Conservation (phyloP, 371 early-diverging fungal genomes). For the Mortierella sp. region DNA sequence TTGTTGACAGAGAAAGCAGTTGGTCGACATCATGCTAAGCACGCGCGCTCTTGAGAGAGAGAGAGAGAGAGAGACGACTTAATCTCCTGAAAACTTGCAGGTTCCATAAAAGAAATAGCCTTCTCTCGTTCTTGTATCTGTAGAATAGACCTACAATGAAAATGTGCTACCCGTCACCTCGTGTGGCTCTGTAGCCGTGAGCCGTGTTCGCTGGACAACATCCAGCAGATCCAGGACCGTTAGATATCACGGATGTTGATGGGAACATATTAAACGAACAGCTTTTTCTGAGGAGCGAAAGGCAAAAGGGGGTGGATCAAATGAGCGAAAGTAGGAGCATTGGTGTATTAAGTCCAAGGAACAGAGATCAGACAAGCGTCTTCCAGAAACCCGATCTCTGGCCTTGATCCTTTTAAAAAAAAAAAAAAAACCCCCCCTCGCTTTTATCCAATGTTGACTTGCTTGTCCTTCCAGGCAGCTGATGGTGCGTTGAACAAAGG, state of each 20-base stretch:
- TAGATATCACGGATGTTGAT: background rate
- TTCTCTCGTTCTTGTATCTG: too few species aligned
- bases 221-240: conserved; percentile 87
- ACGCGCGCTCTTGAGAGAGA: too few species aligned
- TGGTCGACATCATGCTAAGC: conserved; percentile 86
- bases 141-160: conserved; percentile 64
- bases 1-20: conserved; percentile 74
- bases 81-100: too few species aligned
- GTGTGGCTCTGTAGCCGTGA: conserved; percentile 87
- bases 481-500: conserved; percentile 75
- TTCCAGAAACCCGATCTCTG: too few species aligned
- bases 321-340: background rate
- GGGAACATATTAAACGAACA: background rate
- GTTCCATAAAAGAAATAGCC: too few species aligned
- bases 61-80: background rate
- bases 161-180: conserved; percentile 80
- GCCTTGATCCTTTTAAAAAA: too few species aligned
- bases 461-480: conserved; percentile 85
- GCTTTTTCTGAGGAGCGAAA: background rate
- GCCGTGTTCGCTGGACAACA: conserved; percentile 84
- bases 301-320: background rate
- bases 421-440: too few species aligned
- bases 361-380: too few species aligned
- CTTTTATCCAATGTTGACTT: conserved; percentile 7
- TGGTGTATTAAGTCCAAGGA: too few species aligned